Conservation (phyloP, 768 basidiomycete species). For the Tulasnella sp. region DNA sequence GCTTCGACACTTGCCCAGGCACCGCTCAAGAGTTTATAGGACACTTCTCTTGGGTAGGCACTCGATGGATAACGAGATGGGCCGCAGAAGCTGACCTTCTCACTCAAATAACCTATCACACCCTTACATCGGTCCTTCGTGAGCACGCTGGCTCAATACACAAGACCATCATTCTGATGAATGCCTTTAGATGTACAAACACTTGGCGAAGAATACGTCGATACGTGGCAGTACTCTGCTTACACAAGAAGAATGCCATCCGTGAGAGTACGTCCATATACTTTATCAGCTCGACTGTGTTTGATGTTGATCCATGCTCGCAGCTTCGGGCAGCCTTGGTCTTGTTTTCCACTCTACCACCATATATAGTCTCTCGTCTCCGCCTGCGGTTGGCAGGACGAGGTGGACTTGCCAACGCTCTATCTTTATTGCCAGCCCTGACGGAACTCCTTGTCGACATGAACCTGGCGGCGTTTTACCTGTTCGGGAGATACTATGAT, state of each 20-base stretch:
- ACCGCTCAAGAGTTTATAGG: constrained; percentile 14
- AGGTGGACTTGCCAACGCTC: constrained; percentile 25
- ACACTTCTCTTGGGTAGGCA: no score
- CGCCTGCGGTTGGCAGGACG: constrained; percentile 31
- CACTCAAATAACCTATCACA: constrained; percentile 60
- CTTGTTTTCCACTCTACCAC: constrained; percentile 53
- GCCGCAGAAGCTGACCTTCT: constrained; percentile 66
- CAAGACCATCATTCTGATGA: background rate
- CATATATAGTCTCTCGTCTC: constrained; percentile 47
- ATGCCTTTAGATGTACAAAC: constrained; percentile 40
- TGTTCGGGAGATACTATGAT: constrained; percentile 71
- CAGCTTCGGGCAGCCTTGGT: constrained; percentile 42
- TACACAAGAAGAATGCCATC: constrained; percentile 36
- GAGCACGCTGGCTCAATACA: constrained; percentile 15
- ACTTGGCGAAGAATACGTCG: constrained; percentile 85
- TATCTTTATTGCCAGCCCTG: constrained; percentile 35
- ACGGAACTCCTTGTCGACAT: constrained; percentile 54
- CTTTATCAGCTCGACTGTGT: background rate
- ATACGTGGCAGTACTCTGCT: constrained; percentile 61
- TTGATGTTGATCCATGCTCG: background rate
- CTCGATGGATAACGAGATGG: constrained; percentile 68
- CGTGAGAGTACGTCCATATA: constrained; percentile 21
- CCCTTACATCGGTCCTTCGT: constrained; percentile 68
- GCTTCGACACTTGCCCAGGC: background rate
- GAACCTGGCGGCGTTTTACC: constrained; percentile 72